phyloP scores from a whole-genome alignment of 495 filamentous ascomycete species.

The Aspergillus haitiensis region DNA sequence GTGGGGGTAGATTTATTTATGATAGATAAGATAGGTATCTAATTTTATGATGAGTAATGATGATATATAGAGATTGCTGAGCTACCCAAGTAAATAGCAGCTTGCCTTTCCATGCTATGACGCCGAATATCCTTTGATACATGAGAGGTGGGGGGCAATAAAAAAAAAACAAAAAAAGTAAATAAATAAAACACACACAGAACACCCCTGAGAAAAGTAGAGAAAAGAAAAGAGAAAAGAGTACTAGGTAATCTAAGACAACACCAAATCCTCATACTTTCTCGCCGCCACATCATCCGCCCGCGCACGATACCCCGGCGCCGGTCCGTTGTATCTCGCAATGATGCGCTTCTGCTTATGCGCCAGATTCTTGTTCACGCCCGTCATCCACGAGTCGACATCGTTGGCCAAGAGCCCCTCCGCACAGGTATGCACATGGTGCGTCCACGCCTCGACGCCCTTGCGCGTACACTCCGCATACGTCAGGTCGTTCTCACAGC shows the following conservation, averaged over 20 bases:
- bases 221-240: neutral
- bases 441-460: constrained; percentile 27
- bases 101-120: too few relatives aligned
- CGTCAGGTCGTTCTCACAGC: constrained; percentile 15
- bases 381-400: constrained; percentile 44
- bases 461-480: constrained; percentile 21
- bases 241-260: neutral
- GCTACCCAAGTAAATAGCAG: neutral
- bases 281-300: constrained; percentile 26
- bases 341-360: constrained; percentile 38
- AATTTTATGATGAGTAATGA: too few relatives aligned
- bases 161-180: neutral
- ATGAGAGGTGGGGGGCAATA: neutral
- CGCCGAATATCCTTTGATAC: too few relatives aligned
- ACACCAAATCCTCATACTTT: constrained; percentile 23
- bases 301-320: constrained; percentile 26
- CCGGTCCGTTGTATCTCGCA: constrained; percentile 33
- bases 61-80: too few relatives aligned
- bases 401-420: constrained; percentile 39
- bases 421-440: constrained; percentile 29
- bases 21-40: neutral
- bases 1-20: neutral
- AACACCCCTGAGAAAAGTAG: neutral
- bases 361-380: constrained; percentile 38
- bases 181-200: neutral